Evolutionary conservation across 2,329 filamentous ascomycete species (phyloP).

Genomic region (Neonectria magnoliae): DNA sequence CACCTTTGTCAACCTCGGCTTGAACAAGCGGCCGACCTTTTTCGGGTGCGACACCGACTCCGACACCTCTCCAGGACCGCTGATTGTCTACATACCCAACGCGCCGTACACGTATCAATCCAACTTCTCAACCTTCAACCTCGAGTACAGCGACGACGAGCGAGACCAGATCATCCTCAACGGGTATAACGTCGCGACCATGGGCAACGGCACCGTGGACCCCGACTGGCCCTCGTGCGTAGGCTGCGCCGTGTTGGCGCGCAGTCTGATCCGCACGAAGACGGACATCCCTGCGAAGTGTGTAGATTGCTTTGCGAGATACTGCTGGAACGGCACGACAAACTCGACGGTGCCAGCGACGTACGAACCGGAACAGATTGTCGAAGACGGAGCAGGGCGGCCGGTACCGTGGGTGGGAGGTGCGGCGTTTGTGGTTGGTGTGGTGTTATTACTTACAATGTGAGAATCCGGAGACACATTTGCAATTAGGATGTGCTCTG

Average conservation of each 20-base stretch:
- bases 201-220: constrained; percentile 65
- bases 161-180: constrained; percentile 82
- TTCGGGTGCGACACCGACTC: constrained; percentile 75
- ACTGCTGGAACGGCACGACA: constrained; percentile 85
- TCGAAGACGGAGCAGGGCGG: not conserved
- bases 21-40: constrained; percentile 80
- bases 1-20: constrained; percentile 79
- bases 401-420: not conserved
- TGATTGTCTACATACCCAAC: constrained; percentile 87
- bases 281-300: constrained; percentile 74
- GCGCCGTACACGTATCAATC: constrained; percentile 75
- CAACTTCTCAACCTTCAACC: constrained; percentile 79
- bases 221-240: constrained; percentile 79
- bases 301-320: constrained; percentile 75
- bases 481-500: too few relatives aligned
- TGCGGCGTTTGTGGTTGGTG: too few relatives aligned
- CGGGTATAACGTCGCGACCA: constrained; percentile 72
- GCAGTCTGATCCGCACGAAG: constrained; percentile 74
- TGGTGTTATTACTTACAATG: too few relatives aligned
- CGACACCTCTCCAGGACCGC: constrained; percentile 62
- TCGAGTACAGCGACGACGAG: constrained; percentile 68
- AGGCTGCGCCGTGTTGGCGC: constrained; percentile 79
- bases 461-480: too few relatives aligned
- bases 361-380: constrained; percentile 53
- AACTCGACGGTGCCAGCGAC: constrained; percentile 43